Evolutionary conservation across 2,329 filamentous ascomycete species (phyloP).

Genomic region (Xylaria sp.): DNA sequence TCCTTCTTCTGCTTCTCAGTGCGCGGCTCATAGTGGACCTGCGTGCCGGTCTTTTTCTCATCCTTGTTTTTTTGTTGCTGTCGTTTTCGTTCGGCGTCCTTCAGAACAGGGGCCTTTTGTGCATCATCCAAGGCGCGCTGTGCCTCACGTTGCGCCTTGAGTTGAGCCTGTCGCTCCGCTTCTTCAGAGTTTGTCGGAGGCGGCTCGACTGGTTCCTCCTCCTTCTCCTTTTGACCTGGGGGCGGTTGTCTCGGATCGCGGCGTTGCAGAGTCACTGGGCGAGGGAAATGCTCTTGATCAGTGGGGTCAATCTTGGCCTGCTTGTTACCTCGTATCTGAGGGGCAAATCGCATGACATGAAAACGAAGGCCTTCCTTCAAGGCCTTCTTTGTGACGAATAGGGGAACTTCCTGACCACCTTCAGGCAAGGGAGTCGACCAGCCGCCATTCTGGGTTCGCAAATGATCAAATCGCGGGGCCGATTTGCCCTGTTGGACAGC

Average conservation of each 20-base stretch:
- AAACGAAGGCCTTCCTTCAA: conserved; percentile 83
- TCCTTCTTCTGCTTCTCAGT: conserved; percentile 83
- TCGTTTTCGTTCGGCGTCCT: conserved; percentile 63
- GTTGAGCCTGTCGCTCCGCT: conserved; percentile 73
- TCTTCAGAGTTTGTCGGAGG: conserved; percentile 66
- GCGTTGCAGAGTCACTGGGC: conserved; percentile 88
- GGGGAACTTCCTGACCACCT: conserved; percentile 65
- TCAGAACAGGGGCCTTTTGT: conserved; percentile 87
- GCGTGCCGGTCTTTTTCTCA: conserved; percentile 82
- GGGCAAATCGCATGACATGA: conserved; percentile 82
- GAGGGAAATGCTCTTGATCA: conserved; percentile 81
- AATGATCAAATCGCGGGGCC: conserved; percentile 54
- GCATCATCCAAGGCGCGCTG: conserved; percentile 88
- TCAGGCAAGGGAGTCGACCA: conserved; percentile 66
- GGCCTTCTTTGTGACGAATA: conserved; percentile 85
- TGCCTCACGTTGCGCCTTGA: conserved; percentile 82
- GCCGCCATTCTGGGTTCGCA: conserved; percentile 62
- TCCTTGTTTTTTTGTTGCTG: conserved; percentile 65
- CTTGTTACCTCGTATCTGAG: conserved; percentile 59
- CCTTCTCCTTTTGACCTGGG: conserved; percentile 71
- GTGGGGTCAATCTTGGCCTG: conserved; percentile 74
- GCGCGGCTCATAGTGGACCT: conserved; percentile 83
- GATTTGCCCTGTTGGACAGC: conserved; percentile 40
- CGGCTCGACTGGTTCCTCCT: conserved; percentile 64
- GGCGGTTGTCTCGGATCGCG: conserved; percentile 81